phyloP scores from a whole-genome alignment of 164 flowering plant genomes.

The Piper longum region DNA sequence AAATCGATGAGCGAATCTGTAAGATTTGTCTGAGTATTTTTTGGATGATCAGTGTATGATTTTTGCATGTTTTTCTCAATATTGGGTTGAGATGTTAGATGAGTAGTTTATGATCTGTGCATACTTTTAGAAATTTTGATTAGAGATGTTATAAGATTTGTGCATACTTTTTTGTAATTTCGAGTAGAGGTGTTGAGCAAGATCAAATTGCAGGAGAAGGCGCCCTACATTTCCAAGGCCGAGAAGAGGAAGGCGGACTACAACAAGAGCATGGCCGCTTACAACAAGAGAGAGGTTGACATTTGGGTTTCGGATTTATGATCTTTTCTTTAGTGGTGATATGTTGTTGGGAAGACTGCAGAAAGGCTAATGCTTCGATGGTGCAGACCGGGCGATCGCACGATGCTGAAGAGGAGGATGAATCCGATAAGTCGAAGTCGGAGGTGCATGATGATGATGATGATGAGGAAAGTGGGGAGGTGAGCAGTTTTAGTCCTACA shows the following conservation, averaged over 20 bases:
- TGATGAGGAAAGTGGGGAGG: conserved; percentile 37
- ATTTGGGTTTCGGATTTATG: neutral
- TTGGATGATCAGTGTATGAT: no score
- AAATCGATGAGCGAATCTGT: conserved; percentile 50
- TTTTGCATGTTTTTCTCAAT: no score
- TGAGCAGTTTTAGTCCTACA: neutral
- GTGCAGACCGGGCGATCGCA: conserved; percentile 27
- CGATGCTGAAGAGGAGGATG: conserved; percentile 22
- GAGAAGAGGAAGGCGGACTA: conserved; percentile 73
- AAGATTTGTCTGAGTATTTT: conserved; percentile 5
- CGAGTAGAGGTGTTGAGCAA: no score
- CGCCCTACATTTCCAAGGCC: conserved; percentile 55
- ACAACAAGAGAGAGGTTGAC: conserved; percentile 56
- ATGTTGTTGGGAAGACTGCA: neutral
- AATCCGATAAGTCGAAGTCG: conserved; percentile 64
- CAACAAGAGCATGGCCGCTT: conserved; percentile 55
- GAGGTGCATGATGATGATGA: conserved; percentile 69
- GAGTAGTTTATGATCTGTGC: no score
- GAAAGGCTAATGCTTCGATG: neutral
- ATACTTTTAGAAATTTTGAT: no score
- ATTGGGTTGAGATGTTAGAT: no score
- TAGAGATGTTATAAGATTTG: no score
- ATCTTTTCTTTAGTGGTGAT: neutral
- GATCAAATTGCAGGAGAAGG: conserved; percentile 44
- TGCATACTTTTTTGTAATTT: no score